Evolutionary conservation across 805 yeast species (phyloP), one percentile per base, ranked within the genome.

Genomic region (Scheffersomyces coipomensis): DNA sequence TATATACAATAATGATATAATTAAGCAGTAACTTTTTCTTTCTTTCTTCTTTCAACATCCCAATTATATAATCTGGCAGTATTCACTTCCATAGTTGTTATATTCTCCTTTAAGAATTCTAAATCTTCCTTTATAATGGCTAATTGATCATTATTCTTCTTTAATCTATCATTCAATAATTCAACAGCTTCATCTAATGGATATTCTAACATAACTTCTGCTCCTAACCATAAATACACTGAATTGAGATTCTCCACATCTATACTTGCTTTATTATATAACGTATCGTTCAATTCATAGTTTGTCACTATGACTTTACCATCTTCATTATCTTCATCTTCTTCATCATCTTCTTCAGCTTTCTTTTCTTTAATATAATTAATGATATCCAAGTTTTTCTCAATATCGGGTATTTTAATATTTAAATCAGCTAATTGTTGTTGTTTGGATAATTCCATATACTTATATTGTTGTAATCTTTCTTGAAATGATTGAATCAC

Each of bases 51-150:
- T 55, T 83, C 86, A 8, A 87, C 91, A 56, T 85, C 95, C 90
- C 91, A 86, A 53, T 87, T 87, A 58, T 86, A 87, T 57, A 86
- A 73, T 48, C 99, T 76, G 1, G 99, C 97, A 13, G 96, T 88
- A 58, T 93, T 93, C 37, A 93, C 99, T 62, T 93, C 98, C 90
- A 93, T 88, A 3, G 97, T 91, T 12, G 99, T 93, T 46, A 91
- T 90, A 52, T 89, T 89, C 49, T 86, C 93, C 47, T 93, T 78
- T 45, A 83, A 71, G 49, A 81, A 89, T 53, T 87, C 96, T 44
- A 86, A 74, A 57, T 88, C 99, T 47, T 86, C 95, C 48, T 86
- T 79, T 26, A 95, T 84, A 32, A 73, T 68, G 18, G 64, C 58
- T 49, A 80, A 73, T 47, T 78, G 83, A 29, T 73, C 67, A 49